phyloP scores from a whole-genome alignment of 2,329 filamentous ascomycete species.

The Claviceps paspali region DNA sequence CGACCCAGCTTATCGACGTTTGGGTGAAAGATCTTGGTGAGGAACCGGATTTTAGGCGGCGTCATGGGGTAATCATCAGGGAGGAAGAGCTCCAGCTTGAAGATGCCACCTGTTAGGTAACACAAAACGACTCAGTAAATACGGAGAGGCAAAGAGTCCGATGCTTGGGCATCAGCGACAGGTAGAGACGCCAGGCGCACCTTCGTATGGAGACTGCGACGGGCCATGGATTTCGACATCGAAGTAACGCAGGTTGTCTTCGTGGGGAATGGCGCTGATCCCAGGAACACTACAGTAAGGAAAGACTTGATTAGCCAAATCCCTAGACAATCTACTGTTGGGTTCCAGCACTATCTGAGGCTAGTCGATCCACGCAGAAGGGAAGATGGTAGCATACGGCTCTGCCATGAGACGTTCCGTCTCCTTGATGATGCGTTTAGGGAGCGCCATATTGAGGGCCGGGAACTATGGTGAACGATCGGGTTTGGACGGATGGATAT shows the following conservation, averaged over 20 bases:
- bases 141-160: too few species aligned
- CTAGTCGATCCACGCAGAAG: constrained; percentile 4
- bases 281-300: constrained; percentile 59
- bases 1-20: constrained; percentile 96
- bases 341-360: not conserved
- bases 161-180: too few species aligned
- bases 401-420: constrained; percentile 94
- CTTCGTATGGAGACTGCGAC: constrained; percentile 85
- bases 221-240: constrained; percentile 94
- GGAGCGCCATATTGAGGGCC: constrained; percentile 49
- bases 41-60: constrained; percentile 92
- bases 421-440: constrained; percentile 97
- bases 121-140: too few species aligned
- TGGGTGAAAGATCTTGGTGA: constrained; percentile 98
- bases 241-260: constrained; percentile 95
- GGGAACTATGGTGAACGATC: not conserved
- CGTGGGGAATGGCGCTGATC: constrained; percentile 88
- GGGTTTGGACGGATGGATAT: not conserved
- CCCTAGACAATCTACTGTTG: not conserved
- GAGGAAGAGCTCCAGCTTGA: constrained; percentile 93
- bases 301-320: not conserved
- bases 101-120: constrained; percentile 50
- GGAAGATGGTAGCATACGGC: constrained; percentile 46
- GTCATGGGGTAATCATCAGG: constrained; percentile 99
- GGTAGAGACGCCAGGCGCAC: constrained; percentile 31